A percentile compares a stretch with the other conserved stretches of the same genome.
These are phyloP conservation scores for Bullera alba DNA, from an alignment of 768 basidiomycete species.

Conservation along the genomic window DNA sequence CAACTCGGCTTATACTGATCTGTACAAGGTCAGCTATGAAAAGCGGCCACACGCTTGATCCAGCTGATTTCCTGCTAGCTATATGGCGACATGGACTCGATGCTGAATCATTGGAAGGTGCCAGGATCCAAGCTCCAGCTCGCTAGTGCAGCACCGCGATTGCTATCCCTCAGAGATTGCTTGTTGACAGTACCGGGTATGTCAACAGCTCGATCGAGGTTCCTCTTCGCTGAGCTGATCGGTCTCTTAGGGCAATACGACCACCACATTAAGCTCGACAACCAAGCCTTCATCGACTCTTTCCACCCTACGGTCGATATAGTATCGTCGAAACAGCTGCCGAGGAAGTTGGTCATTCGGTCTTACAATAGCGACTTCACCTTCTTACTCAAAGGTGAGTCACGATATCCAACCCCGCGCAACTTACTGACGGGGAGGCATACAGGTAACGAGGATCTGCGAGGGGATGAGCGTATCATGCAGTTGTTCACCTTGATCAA, in stretches of 20 bases:
- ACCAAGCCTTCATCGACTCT: slow-evolving; percentile 40
- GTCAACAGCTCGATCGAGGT: slow-evolving; percentile 3
- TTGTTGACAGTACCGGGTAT: slow-evolving; percentile 42
- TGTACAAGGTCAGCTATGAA: slow-evolving; percentile 19
- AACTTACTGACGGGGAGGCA: background rate
- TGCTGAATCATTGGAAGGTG: slow-evolving; percentile 34
- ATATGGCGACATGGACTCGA: slow-evolving; percentile 35
- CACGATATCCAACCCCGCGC: background rate
- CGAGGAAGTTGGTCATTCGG: slow-evolving; percentile 36
- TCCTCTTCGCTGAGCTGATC: background rate
- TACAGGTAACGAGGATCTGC: slow-evolving; percentile 35
- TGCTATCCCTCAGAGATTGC: slow-evolving; percentile 35
- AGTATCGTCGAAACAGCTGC: slow-evolving; percentile 38
- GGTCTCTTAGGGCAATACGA: slow-evolving; percentile 34
- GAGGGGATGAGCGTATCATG: slow-evolving; percentile 46
- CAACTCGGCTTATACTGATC: slow-evolving; percentile 27
- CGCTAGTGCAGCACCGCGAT: slow-evolving; percentile 30
- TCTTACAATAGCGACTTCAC: slow-evolving; percentile 27
- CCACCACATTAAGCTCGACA: slow-evolving; percentile 30
- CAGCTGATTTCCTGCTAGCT: slow-evolving; percentile 17
- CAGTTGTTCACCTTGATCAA: slow-evolving; percentile 45
- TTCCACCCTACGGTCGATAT: slow-evolving; percentile 39
- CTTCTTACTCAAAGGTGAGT: slow-evolving; percentile 43
- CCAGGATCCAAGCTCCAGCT: slow-evolving; percentile 37
- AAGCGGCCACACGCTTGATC: background rate